phyloP scores from a whole-genome alignment of 1,284 basidiomycete species.

The Marasmius sp. region DNA sequence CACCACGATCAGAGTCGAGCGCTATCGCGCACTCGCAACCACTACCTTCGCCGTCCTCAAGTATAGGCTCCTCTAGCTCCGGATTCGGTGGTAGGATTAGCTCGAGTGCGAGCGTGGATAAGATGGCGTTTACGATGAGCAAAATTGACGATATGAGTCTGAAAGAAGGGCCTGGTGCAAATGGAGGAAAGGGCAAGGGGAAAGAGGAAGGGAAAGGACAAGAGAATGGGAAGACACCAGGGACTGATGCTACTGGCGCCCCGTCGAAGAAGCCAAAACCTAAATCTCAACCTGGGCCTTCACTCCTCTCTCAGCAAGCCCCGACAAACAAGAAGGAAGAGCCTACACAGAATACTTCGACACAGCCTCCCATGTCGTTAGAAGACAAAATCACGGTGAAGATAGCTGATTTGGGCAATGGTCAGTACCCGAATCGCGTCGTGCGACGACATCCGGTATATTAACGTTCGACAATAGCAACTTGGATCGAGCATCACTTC shows the following conservation, averaged over 20 bases:
- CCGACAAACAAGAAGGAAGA: constrained; percentile 26
- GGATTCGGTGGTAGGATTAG: not conserved
- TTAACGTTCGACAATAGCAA: constrained; percentile 41
- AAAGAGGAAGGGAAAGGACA: constrained; percentile 45
- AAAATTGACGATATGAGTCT: constrained; percentile 50
- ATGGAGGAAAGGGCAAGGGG: constrained; percentile 21
- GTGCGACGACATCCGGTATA: not conserved
- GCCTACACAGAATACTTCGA: not conserved
- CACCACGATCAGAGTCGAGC: constrained; percentile 84
- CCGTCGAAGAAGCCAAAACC: constrained; percentile 18
- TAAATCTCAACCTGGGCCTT: constrained; percentile 60
- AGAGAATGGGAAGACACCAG: constrained; percentile 32
- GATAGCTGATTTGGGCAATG: constrained; percentile 97
- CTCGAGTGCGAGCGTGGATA: constrained; percentile 59
- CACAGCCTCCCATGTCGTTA: constrained; percentile 1
- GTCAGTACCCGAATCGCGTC: constrained; percentile 37
- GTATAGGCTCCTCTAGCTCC: constrained; percentile 60
- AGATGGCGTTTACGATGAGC: constrained; percentile 91
- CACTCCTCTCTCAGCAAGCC: constrained; percentile 80
- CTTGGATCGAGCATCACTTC: constrained; percentile 90
- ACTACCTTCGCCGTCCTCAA: constrained; percentile 77
- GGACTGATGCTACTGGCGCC: constrained; percentile 17
- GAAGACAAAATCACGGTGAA: constrained; percentile 94
- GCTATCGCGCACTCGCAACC: constrained; percentile 96
- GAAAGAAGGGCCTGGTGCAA: constrained; percentile 19